Base-by-base conservation (phyloP, 2,329 filamentous ascomycete species). In the Albophoma yamanashiensis region DNA sequence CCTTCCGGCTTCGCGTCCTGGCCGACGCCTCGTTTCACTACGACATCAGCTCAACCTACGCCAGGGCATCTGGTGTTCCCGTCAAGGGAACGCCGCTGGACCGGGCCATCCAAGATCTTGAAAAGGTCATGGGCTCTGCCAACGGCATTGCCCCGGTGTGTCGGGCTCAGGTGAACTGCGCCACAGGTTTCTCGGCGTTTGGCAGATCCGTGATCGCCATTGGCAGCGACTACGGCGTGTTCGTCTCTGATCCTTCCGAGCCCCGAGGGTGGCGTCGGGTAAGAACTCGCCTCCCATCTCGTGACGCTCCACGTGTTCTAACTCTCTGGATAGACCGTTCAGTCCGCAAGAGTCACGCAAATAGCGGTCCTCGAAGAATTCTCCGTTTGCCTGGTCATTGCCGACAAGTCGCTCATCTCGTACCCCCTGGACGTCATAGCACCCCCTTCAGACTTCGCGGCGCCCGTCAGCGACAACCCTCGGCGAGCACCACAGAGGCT, bases 291-390 rank as follows among this genome's bases (percentile, higher is more conserved):
- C 22, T 25, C 15, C 25, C 20, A 40, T 56, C 53, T 9, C 31
- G 4, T 9, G 25, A 6, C 31, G 15, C 50, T 14, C 17, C 11
- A 17, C 20, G 14, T 50, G 15, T 56, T 40, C 59, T 62, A 50
- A 62, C 53, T 47, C 15, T 39, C 12, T 50, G 55, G 58, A 4
- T 68, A 95, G 89, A 86, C 89, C 9, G 91, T 97, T 31, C 84
- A 87, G 70, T 85, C 86, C 65, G 78, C 78, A 55, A 85, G 86
- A 60, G 92, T 99, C 20, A 95, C 93, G 2, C 94, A 99, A 71
- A 89, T 99, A 56, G 88, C 94, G 0, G 90, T 99, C 0, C 83
- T 99, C 8, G 95, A 99, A 70, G 94, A 97, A 65, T 97, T 97
- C 72, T 94, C 91, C 52, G 80, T 97, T 17, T 94, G 96, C 72